These are phyloP conservation scores for Scheffersomyces ergatensis DNA, from an alignment of 805 yeast species.

Conservation along the genomic window DNA sequence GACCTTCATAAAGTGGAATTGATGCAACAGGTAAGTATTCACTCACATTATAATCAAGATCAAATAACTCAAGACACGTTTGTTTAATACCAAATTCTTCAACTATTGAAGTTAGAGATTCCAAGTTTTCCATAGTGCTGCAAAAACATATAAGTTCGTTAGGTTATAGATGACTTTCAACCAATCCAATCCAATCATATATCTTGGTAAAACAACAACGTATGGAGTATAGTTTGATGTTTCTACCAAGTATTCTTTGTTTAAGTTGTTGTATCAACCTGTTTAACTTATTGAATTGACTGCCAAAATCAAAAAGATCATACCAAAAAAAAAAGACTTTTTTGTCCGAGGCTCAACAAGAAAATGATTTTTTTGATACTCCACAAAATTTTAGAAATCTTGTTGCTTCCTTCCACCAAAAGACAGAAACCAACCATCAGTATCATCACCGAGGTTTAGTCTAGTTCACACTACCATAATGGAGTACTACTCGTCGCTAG, in stretches of 20 bases:
- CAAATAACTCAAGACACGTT: background rate
- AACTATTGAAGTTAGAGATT: background rate
- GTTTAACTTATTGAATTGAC: too few species aligned
- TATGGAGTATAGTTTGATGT: too few species aligned
- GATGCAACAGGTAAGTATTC: background rate
- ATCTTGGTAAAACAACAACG: too few species aligned
- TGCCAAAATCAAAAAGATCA: too few species aligned
- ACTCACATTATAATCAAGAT: background rate
- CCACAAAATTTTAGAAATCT: too few species aligned
- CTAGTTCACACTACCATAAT: too few species aligned
- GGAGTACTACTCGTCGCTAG: constrained; percentile 80
- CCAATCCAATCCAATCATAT: too few species aligned
- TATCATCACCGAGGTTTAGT: constrained; percentile 1
- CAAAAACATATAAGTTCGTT: background rate
- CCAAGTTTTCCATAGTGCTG: background rate
- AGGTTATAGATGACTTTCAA: too few species aligned
- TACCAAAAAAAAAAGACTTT: too few species aligned
- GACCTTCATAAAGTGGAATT: background rate
- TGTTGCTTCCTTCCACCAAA: background rate
- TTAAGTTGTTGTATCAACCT: too few species aligned
- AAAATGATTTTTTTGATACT: background rate
- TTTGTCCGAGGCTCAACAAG: background rate
- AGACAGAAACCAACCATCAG: background rate
- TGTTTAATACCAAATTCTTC: background rate
- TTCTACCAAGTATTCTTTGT: too few species aligned